Conservation (phyloP, 345 rosid species). For the Arabidopsis suecica region DNA sequence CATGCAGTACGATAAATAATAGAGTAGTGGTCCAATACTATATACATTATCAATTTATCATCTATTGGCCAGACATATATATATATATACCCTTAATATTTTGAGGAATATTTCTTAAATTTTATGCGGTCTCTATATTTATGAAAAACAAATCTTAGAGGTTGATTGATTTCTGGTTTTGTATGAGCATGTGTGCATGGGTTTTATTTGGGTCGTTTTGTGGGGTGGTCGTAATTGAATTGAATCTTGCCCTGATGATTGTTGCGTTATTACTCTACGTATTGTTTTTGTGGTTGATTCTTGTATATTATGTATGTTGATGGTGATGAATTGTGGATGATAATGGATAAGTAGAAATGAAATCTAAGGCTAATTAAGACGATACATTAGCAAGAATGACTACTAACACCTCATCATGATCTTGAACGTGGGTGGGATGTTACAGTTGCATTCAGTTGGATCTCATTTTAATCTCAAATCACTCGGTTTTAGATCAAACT, state of each 20-base stretch:
- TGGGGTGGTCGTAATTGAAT: neutral
- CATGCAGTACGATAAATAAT: neutral
- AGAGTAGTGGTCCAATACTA: slow-evolving; percentile 4
- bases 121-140: too few species aligned
- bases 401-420: too few species aligned
- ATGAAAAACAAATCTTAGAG: too few species aligned
- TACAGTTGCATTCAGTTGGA: too few species aligned
- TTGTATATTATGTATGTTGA: neutral
- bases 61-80: neutral
- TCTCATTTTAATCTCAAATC: too few species aligned
- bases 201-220: neutral
- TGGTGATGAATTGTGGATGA: neutral
- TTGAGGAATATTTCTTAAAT: neutral
- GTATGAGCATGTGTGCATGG: neutral
- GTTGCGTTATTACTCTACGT: neutral
- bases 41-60: neutral
- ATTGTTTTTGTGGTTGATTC: neutral
- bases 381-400: too few species aligned
- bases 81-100: neutral
- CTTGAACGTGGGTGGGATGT: too few species aligned
- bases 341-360: neutral
- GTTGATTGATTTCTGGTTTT: neutral
- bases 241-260: neutral
- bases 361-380: too few species aligned
- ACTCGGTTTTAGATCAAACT: too few species aligned